Evolutionary conservation across 2,329 filamentous ascomycete species (phyloP).

Genomic region (Fusarium sp.): DNA sequence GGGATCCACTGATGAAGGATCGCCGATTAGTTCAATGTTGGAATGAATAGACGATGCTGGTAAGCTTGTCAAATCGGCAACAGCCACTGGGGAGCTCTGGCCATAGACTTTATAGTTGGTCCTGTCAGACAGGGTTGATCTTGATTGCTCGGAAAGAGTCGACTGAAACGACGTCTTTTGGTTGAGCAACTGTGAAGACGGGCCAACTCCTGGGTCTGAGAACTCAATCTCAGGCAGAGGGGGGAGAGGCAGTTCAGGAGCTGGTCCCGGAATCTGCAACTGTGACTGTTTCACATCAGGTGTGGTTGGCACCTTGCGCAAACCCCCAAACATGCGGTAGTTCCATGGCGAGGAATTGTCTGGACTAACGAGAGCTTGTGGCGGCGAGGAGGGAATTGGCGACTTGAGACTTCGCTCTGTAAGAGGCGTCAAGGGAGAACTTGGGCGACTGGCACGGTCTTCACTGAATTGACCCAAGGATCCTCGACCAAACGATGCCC

Average conservation of each 20-base stretch:
- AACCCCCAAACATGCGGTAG: conserved; percentile 65
- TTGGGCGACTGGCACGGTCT: conserved; percentile 59
- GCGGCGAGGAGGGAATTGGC: conserved; percentile 29
- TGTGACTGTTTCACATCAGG: conserved; percentile 57
- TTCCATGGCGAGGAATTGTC: conserved; percentile 60
- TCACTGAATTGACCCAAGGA: conserved; percentile 62
- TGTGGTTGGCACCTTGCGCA: conserved; percentile 61
- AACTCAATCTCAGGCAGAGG: conserved; percentile 46
- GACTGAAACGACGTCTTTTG: conserved; percentile 41
- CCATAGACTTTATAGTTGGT: conserved; percentile 68
- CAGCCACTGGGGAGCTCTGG: conserved; percentile 54
- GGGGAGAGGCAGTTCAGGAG: conserved; percentile 43
- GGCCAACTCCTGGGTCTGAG: conserved; percentile 29
- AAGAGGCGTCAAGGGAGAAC: conserved; percentile 62
- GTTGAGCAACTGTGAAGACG: conserved; percentile 34
- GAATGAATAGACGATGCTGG: conserved; percentile 56
- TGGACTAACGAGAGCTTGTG: conserved; percentile 28
- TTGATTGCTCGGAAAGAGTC: conserved; percentile 47
- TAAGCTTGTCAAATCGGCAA: conserved; percentile 54
- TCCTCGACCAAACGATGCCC: conserved; percentile 58
- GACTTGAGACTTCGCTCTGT: conserved; percentile 52
- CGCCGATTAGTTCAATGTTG: conserved; percentile 65
- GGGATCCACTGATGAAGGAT: conserved; percentile 60
- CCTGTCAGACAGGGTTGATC: conserved; percentile 61
- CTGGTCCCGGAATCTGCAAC: conserved; percentile 42